Evolutionary conservation across 805 yeast species (phyloP).

Genomic region (Ogataea zsoltii): DNA sequence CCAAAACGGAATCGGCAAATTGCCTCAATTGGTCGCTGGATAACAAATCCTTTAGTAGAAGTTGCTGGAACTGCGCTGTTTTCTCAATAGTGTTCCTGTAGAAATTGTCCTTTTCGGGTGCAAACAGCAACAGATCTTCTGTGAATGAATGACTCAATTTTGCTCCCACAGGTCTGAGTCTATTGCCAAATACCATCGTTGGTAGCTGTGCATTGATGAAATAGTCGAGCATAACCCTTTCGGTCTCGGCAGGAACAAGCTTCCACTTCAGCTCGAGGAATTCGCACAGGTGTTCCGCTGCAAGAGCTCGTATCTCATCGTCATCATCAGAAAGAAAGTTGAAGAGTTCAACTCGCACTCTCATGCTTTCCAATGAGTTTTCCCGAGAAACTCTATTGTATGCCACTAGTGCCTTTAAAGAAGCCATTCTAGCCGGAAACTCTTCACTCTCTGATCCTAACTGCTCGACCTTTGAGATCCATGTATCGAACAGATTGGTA

Average conservation of each 20-base stretch:
- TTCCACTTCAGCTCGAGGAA: conserved; percentile 26
- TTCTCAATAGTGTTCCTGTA: conserved; percentile 51
- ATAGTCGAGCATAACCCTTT: conserved; percentile 26
- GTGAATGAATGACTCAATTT: conserved; percentile 10
- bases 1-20: not conserved
- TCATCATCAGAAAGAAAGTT: conserved; percentile 65
- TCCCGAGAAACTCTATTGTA: conserved; percentile 22
- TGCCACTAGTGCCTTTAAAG: conserved; percentile 43
- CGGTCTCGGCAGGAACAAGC: conserved; percentile 37
- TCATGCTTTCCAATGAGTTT: conserved; percentile 3
- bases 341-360: conserved; percentile 29
- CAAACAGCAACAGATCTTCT: conserved; percentile 49
- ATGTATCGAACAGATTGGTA: conserved; percentile 20
- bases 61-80: conserved; percentile 15
- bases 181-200: conserved; percentile 2
- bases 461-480: conserved; percentile 31
- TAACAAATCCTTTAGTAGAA: not conserved
- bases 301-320: conserved; percentile 50
- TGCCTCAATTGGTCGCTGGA: not conserved
- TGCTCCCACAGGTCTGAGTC: conserved; percentile 1
- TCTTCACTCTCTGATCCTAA: conserved; percentile 45
- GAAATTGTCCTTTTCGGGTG: conserved; percentile 66
- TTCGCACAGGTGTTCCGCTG: conserved; percentile 43
- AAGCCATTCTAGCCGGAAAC: conserved; percentile 45
- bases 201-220: conserved; percentile 8